Conservation (phyloP, 1,284 basidiomycete genomes). For the Wallemia mellicola region DNA sequence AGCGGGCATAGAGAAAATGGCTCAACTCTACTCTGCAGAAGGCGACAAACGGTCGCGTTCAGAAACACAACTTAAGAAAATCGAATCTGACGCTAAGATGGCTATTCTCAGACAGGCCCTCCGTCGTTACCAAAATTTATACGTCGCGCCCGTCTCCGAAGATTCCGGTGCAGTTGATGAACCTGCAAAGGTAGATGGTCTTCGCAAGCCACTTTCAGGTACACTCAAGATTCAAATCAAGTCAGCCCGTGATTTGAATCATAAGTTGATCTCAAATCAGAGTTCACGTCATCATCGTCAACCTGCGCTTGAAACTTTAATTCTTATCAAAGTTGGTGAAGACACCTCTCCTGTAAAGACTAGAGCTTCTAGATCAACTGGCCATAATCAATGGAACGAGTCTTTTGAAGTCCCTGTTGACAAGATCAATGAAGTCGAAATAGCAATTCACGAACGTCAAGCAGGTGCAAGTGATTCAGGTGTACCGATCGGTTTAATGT, state of each 20-base stretch:
- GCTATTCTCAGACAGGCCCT: conserved; percentile 69
- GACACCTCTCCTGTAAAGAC: conserved; percentile 43
- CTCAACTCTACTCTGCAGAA: conserved; percentile 68
- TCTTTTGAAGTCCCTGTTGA: conserved; percentile 88
- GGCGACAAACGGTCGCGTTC: conserved; percentile 75
- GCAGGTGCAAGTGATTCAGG: conserved; percentile 34
- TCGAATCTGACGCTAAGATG: conserved; percentile 89
- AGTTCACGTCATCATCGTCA: conserved; percentile 45
- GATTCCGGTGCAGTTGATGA: conserved; percentile 31
- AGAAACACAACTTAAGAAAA: conserved; percentile 73
- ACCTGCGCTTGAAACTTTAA: conserved; percentile 45
- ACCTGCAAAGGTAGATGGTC: conserved; percentile 63
- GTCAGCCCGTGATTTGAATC: conserved; percentile 76
- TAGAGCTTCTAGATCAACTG: conserved; percentile 43
- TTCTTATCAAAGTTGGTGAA: conserved; percentile 88
- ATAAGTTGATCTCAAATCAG: conserved; percentile 33
- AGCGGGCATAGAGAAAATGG: conserved; percentile 97
- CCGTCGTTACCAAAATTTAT: conserved; percentile 83
- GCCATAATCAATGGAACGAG: conserved; percentile 91
- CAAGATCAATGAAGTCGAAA: conserved; percentile 94
- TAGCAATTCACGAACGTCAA: conserved; percentile 81
- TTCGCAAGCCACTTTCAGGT: conserved; percentile 75
- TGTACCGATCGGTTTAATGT: conserved; percentile 72
- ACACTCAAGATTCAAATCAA: conserved; percentile 68
- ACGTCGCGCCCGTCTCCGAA: conserved; percentile 66